These are phyloP conservation scores for Aurifilum marmelostoma DNA, from an alignment of 2,329 filamentous ascomycete species.

Conservation along the genomic window DNA sequence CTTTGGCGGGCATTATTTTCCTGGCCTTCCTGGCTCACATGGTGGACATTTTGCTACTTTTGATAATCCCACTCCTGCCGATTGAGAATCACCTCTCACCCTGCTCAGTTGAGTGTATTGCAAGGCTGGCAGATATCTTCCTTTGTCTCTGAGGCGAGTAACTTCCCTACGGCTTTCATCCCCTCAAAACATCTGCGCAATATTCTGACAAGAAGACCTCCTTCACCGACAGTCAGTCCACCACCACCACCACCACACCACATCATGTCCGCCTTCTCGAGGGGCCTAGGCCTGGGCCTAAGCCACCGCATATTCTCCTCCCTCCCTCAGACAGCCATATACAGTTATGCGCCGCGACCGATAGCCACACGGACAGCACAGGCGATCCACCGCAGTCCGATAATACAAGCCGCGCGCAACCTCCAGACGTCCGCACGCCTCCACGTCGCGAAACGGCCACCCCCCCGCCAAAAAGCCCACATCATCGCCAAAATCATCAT, in stretches of 20 bases:
- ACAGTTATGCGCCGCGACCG: conserved; percentile 21
- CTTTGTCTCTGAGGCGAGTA: background rate
- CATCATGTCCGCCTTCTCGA: conserved; percentile 43
- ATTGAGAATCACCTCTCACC: background rate
- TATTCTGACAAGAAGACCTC: background rate
- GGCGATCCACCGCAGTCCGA: conserved; percentile 3
- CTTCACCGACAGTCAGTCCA: conserved; percentile 11
- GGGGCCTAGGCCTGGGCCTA: conserved; percentile 35
- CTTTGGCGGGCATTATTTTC: background rate
- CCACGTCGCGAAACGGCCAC: conserved; percentile 11
- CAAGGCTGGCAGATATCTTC: background rate
- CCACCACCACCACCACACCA: background rate
- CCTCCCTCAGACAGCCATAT: conserved; percentile 30
- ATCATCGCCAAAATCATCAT: background rate
- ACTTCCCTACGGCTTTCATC: background rate
- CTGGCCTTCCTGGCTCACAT: background rate
- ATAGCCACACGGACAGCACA: conserved; percentile 14
- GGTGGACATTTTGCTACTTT: background rate
- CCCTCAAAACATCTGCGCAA: background rate
- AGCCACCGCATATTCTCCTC: conserved; percentile 33
- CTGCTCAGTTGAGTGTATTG: background rate
- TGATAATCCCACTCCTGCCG: background rate
- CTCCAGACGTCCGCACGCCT: conserved; percentile 26
- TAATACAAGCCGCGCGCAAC: conserved; percentile 24
- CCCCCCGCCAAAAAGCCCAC: conserved; percentile 18